phyloP scores from a whole-genome alignment of 306 rosid genomes.

The Medicago arabica region DNA sequence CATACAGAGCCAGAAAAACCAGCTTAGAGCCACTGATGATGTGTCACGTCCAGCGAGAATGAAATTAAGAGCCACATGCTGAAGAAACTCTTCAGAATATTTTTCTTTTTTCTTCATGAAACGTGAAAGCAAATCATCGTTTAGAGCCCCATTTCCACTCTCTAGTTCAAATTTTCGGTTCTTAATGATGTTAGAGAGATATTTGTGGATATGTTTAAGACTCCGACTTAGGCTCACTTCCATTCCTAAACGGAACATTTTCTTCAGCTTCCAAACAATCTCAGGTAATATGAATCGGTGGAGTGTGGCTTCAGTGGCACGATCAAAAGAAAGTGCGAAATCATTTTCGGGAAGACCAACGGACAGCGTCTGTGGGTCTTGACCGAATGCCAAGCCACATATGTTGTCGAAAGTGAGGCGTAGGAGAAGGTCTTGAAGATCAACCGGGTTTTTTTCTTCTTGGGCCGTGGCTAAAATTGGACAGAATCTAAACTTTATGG shows the following conservation, averaged over 20 bases:
- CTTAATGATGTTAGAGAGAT: conserved; percentile 62
- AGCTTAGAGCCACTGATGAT: conserved; percentile 80
- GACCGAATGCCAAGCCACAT: conserved; percentile 88
- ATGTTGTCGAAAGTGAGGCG: conserved; percentile 93
- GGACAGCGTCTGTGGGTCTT: conserved; percentile 73
- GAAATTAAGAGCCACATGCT: conserved; percentile 87
- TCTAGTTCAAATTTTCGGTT: conserved; percentile 65
- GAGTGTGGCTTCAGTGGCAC: conserved; percentile 55
- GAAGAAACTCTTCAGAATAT: conserved; percentile 73
- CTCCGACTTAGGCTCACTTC: conserved; percentile 61
- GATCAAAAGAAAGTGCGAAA: conserved; percentile 51
- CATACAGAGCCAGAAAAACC: conserved; percentile 85
- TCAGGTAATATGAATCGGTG: conserved; percentile 53
- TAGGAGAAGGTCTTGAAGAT: conserved; percentile 84
- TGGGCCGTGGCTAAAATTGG: conserved; percentile 70
- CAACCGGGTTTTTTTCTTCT: conserved; percentile 48
- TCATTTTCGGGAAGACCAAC: conserved; percentile 45
- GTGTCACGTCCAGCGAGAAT: conserved; percentile 97
- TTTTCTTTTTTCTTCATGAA: conserved; percentile 85
- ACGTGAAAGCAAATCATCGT: conserved; percentile 78
- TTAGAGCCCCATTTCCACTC: conserved; percentile 42
- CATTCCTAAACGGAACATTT: conserved; percentile 60
- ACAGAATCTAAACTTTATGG: conserved; percentile 72
- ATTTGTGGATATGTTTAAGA: conserved; percentile 55
- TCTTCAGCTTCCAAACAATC: conserved; percentile 48